These are phyloP conservation scores for Kwoniella newhampshirensis DNA, from an alignment of 768 basidiomycete species.

Conservation along the genomic window DNA sequence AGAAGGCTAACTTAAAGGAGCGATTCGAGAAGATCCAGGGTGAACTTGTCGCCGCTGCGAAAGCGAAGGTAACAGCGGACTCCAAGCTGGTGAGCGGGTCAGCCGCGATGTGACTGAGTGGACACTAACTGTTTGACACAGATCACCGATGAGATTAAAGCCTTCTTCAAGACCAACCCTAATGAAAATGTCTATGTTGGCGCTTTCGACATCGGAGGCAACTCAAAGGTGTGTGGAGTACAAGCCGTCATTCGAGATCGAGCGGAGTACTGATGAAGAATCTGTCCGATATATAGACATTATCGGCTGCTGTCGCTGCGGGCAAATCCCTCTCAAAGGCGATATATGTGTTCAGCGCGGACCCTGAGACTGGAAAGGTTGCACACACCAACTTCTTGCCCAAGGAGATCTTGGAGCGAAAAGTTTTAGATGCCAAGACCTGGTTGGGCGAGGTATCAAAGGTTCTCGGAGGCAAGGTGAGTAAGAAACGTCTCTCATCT, in stretches of 20 bases:
- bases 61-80: constrained; percentile 72
- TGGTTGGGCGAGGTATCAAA: constrained; percentile 81
- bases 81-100: constrained; percentile 67
- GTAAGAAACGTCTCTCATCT: constrained; percentile 18
- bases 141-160: constrained; percentile 68
- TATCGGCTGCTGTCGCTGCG: constrained; percentile 57
- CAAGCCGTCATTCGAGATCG: no score
- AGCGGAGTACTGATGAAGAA: no score
- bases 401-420: constrained; percentile 58
- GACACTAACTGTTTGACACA: constrained; percentile 53
- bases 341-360: constrained; percentile 82
- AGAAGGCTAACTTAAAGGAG: constrained; percentile 76
- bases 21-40: constrained; percentile 70
- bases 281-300: no score
- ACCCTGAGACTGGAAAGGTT: constrained; percentile 68
- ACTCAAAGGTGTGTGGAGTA: constrained; percentile 67
- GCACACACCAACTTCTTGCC: constrained; percentile 84
- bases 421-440: constrained; percentile 74
- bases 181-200: constrained; percentile 70
- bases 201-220: constrained; percentile 69
- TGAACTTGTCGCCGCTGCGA: constrained; percentile 77
- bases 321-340: constrained; percentile 81
- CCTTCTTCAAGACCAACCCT: constrained; percentile 76
- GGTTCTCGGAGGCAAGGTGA: constrained; percentile 85
- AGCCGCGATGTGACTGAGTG: background rate